Percentiles rank a stretch among this genome's conserved stretches.
These are phyloP conservation scores for Sanghuangporus weigelae DNA, from an alignment of 1,284 basidiomycete species.

Conservation along the genomic window DNA sequence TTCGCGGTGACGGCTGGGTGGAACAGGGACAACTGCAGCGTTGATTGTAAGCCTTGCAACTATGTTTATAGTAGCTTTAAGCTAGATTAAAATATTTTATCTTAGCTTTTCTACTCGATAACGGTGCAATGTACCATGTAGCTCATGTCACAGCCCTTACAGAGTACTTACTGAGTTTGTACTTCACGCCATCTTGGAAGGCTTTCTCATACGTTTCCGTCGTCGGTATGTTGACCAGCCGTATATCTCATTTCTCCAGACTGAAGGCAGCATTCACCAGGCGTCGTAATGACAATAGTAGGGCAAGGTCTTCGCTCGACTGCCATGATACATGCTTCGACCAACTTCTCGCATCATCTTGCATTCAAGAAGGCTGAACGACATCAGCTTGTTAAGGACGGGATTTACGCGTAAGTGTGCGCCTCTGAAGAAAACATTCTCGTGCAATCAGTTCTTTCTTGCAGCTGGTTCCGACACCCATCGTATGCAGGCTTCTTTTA, in stretches of 20 bases:
- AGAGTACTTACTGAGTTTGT: constrained; percentile 77
- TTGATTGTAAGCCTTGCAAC: constrained; percentile 71
- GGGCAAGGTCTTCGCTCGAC: constrained; percentile 81
- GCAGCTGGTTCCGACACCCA: constrained; percentile 87
- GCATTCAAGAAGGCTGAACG: constrained; percentile 66
- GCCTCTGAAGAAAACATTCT: neutral
- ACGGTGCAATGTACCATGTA: constrained; percentile 80
- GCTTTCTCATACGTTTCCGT: constrained; percentile 45
- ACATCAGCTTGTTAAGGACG: constrained; percentile 81
- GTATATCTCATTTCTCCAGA: neutral
- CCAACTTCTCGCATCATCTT: constrained; percentile 90
- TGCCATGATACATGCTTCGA: constrained; percentile 94
- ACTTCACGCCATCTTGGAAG: constrained; percentile 61
- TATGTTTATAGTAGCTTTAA: neutral
- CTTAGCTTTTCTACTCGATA: constrained; percentile 90
- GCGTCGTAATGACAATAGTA: constrained; percentile 54
- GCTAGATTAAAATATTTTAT: neutral
- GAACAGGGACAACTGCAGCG: constrained; percentile 88
- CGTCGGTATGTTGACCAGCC: constrained; percentile 41
- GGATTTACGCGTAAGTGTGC: constrained; percentile 72
- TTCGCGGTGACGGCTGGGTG: constrained; percentile 94
- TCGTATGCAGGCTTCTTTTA: constrained; percentile 98
- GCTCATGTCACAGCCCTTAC: constrained; percentile 76
- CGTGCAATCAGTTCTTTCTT: neutral
- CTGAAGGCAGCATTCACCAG: constrained; percentile 31